Percentiles rank a stretch among this genome's conserved stretches.
Conservation (phyloP, 768 basidiomycete genomes). For the Leccinum arenicola region DNA sequence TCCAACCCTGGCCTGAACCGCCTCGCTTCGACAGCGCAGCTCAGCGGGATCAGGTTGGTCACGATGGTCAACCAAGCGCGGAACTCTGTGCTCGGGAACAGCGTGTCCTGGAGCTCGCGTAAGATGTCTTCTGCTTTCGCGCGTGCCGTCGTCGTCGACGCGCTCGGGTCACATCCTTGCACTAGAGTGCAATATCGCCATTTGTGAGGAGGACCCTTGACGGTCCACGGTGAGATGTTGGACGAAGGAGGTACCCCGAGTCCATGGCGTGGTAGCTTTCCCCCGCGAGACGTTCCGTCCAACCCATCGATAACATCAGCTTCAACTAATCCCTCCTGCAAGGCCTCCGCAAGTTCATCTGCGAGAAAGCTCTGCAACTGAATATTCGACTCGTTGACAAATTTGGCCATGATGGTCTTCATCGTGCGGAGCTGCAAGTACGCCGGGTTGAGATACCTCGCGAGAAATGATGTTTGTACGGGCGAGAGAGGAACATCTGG, state of each 20-base stretch:
- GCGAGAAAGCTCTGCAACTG: conserved; percentile 86
- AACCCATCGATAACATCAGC: conserved; percentile 65
- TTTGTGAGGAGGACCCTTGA: conserved; percentile 90
- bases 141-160: conserved; percentile 10
- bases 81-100: conserved; percentile 81
- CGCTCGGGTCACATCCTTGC: not conserved
- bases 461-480: conserved; percentile 68
- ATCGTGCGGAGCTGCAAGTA: conserved; percentile 85
- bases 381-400: conserved; percentile 82
- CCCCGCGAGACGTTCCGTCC: conserved; percentile 44
- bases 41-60: conserved; percentile 67
- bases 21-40: conserved; percentile 74
- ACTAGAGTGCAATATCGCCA: conserved; percentile 83
- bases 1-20: conserved; percentile 91
- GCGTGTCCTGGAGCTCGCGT: conserved; percentile 60
- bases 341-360: conserved; percentile 59
- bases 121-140: conserved; percentile 20
- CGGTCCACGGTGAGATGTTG: conserved; percentile 56
- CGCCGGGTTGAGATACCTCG: conserved; percentile 82
- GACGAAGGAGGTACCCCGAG: conserved; percentile 47
- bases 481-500: conserved; percentile 53
- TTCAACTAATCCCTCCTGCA: conserved; percentile 64
- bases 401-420: conserved; percentile 73
- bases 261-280: conserved; percentile 63
- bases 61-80: conserved; percentile 84